Evolutionary conservation across 1,284 basidiomycete species (phyloP).

Genomic region (Sphagnurus paluster): DNA sequence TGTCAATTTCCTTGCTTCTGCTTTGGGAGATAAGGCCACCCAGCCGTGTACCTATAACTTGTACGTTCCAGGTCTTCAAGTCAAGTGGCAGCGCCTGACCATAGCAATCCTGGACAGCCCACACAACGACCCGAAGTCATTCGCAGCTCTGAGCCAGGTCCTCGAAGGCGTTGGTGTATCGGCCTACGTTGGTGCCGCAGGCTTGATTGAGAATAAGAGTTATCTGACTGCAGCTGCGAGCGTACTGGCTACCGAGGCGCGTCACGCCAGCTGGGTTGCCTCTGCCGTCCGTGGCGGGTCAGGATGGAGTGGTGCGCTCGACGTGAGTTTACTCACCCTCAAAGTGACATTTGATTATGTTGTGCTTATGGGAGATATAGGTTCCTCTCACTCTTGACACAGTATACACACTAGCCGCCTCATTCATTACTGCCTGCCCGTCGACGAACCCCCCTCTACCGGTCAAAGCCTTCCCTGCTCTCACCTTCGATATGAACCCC

Average conservation of each 20-base stretch:
- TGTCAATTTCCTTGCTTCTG: conserved; percentile 38
- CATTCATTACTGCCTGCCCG: conserved; percentile 54
- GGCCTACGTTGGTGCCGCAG: conserved; percentile 31
- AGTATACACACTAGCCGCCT: conserved; percentile 42
- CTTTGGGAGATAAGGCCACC: conserved; percentile 53
- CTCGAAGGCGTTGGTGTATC: conserved; percentile 52
- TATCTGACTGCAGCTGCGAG: conserved; percentile 39
- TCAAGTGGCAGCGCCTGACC: too few species aligned
- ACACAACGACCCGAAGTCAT: conserved; percentile 47
- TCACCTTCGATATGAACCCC: conserved; percentile 25
- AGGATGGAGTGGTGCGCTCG: conserved; percentile 53
- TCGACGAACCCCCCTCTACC: conserved; percentile 43
- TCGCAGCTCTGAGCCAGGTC: conserved; percentile 51
- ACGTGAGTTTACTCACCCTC: conserved; percentile 25
- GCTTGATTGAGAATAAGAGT: conserved; percentile 40
- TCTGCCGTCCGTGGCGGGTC: conserved; percentile 42
- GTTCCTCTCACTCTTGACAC: conserved; percentile 48
- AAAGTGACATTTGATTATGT: not conserved
- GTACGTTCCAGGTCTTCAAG: conserved; percentile 36
- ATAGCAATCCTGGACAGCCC: too few species aligned
- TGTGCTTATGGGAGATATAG: conserved; percentile 22
- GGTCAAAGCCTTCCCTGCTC: conserved; percentile 44
- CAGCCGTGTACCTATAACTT: conserved; percentile 61
- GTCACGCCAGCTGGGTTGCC: conserved; percentile 49
- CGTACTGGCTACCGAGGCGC: conserved; percentile 44